A percentile compares a stretch with the other conserved stretches of the same genome.
Conservation (phyloP, 208 protist genomes). For the Histomonas meleagridis region DNA sequence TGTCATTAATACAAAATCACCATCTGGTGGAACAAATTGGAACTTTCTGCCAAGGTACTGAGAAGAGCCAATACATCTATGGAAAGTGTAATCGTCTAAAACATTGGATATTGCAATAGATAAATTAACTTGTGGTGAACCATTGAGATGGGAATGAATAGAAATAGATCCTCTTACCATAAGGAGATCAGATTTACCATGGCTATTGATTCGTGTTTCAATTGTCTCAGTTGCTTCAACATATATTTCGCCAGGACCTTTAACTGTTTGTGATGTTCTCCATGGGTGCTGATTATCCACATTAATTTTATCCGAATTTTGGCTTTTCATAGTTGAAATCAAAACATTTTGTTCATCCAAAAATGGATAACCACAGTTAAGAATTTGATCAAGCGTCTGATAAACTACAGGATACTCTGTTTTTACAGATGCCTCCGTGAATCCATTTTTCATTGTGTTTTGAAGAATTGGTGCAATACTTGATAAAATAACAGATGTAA, state of each 20-base stretch:
- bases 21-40: not conserved
- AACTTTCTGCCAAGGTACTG: not conserved
- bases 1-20: not conserved
- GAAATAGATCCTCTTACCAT: not conserved
- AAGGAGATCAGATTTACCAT: not conserved
- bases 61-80: not conserved
- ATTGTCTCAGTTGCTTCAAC: not conserved
- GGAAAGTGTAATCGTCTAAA: not conserved
- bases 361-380: not conserved
- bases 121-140: not conserved
- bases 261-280: not conserved
- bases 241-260: not conserved
- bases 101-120: not conserved
- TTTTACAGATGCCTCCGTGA: not conserved
- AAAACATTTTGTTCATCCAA: not conserved
- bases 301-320: not conserved
- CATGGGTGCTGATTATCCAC: not conserved
- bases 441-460: not conserved
- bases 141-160: not conserved
- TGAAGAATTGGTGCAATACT: not conserved
- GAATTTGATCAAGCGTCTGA: not conserved
- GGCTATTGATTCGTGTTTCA: not conserved
- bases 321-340: not conserved
- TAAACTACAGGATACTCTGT: not conserved
- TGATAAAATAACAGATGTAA: not conserved